phyloP scores from a whole-genome alignment of 2,329 filamentous ascomycete species.

The Aspergillus nomiae region DNA sequence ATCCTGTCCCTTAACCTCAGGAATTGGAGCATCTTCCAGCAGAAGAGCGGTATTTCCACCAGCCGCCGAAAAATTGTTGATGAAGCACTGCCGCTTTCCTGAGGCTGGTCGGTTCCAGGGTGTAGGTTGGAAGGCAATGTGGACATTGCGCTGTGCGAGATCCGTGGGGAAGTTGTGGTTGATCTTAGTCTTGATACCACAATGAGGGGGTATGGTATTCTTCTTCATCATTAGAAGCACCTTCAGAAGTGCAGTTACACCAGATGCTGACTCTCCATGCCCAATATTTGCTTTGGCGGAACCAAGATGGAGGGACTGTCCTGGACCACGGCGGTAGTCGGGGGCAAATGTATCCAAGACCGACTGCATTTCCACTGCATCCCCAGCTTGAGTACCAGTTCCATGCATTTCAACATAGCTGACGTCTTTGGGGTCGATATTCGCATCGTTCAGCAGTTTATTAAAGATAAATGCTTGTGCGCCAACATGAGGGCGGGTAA shows the following conservation, averaged over 20 bases:
- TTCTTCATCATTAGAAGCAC: slow-evolving; percentile 42
- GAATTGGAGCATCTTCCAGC: slow-evolving; percentile 61
- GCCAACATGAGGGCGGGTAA: slow-evolving; percentile 78
- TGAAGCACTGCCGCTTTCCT: slow-evolving; percentile 44
- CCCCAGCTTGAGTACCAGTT: slow-evolving; percentile 80
- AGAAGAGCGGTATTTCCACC: slow-evolving; percentile 72
- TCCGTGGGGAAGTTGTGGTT: slow-evolving; percentile 51
- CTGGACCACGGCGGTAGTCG: slow-evolving; percentile 38
- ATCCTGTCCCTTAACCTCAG: slow-evolving; percentile 42
- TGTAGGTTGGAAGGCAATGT: slow-evolving; percentile 50
- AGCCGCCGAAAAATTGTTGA: slow-evolving; percentile 72
- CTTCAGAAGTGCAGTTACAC: slow-evolving; percentile 44
- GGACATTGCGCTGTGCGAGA: slow-evolving; percentile 44
- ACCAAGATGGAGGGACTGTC: slow-evolving; percentile 61
- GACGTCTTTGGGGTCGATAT: slow-evolving; percentile 74
- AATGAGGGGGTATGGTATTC: slow-evolving; percentile 35
- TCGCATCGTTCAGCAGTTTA: slow-evolving; percentile 68
- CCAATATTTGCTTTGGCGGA: slow-evolving; percentile 67
- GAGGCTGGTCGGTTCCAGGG: slow-evolving; percentile 36
- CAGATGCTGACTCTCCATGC: slow-evolving; percentile 64
- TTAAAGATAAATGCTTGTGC: slow-evolving; percentile 73
- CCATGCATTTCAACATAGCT: slow-evolving; percentile 89
- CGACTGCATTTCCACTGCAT: slow-evolving; percentile 78
- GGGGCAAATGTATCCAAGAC: slow-evolving; percentile 67
- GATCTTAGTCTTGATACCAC: slow-evolving; percentile 44